phyloP scores from a whole-genome alignment of 306 rosid genomes.

The Sophora flavescens region DNA sequence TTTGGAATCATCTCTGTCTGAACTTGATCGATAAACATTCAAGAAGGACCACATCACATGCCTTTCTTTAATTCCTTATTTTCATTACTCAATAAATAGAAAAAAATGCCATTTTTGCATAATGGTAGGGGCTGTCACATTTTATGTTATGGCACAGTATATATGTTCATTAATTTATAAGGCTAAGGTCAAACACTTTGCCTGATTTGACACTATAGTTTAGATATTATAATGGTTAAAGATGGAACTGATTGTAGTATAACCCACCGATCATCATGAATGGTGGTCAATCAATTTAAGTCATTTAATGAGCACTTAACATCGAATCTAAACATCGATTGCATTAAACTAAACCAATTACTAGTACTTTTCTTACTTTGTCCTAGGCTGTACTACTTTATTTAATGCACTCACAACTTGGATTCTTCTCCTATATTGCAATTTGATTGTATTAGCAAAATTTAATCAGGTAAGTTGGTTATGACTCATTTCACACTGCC shows the following conservation, averaged over 20 bases:
- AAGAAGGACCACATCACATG: constrained; percentile 56
- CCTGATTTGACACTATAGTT: constrained; percentile 1
- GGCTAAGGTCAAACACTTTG: not conserved
- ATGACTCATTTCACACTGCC: constrained; percentile 10
- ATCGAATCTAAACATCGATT: constrained; percentile 46
- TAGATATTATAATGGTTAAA: not conserved
- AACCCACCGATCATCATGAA: not conserved
- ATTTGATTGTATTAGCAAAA: constrained; percentile 11
- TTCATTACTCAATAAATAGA: not conserved
- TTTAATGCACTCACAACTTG: constrained; percentile 37
- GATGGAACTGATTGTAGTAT: not conserved
- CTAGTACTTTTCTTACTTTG: not conserved
- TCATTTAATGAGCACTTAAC: constrained; percentile 26
- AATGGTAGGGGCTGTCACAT: not conserved
- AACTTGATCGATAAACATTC: constrained; percentile 40
- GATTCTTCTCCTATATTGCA: constrained; percentile 15
- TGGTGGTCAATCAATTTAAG: constrained; percentile 29
- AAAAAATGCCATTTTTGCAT: not conserved
- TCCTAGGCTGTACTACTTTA: constrained; percentile 30
- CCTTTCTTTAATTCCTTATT: not conserved
- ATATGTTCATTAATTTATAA: not conserved
- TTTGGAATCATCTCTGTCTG: constrained; percentile 37
- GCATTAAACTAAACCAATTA: constrained; percentile 23
- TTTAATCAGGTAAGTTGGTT: constrained; percentile 6
- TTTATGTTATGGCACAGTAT: not conserved